Evolutionary conservation across 345 rosid species (phyloP).

Genomic region (Brassica carinata): DNA sequence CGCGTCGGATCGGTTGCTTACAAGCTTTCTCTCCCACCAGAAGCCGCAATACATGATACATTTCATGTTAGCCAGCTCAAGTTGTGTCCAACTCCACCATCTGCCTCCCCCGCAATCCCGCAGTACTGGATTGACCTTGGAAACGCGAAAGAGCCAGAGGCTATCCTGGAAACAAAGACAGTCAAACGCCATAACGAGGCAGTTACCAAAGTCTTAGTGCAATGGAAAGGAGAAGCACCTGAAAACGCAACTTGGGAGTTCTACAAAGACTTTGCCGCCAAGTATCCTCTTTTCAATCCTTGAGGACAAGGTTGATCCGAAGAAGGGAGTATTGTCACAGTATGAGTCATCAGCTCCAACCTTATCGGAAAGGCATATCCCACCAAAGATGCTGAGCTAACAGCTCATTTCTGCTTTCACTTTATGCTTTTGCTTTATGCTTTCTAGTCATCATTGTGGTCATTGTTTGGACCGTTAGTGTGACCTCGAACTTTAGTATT

Average conservation of each 20-base stretch:
- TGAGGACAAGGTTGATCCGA: neutral
- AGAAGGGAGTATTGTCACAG: neutral
- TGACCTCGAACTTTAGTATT: no score
- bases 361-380: no score
- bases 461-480: neutral
- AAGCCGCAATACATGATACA: neutral
- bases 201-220: no score
- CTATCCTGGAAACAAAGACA: neutral
- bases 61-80: neutral
- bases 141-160: neutral
- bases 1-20: no score
- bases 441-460: neutral
- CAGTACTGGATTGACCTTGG: neutral
- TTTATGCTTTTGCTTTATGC: neutral
- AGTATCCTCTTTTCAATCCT: neutral
- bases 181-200: neutral
- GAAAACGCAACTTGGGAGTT: neutral
- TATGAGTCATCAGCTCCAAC: neutral
- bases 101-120: rapidly evolving
- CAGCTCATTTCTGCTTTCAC: no score
- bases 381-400: no score
- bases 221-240: neutral
- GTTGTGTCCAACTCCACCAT: neutral
- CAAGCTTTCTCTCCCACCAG: no score
- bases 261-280: neutral